Evolutionary conservation across 148 eudicot species (phyloP).

Genomic region (Cornus suecica): DNA sequence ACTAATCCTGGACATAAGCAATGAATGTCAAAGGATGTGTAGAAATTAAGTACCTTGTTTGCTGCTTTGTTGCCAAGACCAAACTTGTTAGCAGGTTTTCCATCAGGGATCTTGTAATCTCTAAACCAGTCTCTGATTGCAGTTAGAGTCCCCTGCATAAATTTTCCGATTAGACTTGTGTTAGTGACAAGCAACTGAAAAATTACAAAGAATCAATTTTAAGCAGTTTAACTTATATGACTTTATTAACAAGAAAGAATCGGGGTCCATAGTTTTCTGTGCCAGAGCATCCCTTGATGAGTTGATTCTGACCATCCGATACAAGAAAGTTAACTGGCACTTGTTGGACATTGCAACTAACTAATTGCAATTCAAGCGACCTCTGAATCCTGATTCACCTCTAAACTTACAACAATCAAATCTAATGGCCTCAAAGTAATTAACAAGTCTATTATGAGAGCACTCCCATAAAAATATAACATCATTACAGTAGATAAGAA

Average conservation of each 20-base stretch:
- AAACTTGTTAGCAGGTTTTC: slow-evolving; percentile 95
- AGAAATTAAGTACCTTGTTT: slow-evolving; percentile 55
- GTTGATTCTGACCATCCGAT: neutral
- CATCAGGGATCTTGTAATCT: slow-evolving; percentile 97
- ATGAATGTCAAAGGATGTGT: neutral
- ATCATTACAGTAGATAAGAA: no score
- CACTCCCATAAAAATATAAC: no score
- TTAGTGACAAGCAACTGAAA: neutral
- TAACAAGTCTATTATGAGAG: no score
- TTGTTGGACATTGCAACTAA: no score
- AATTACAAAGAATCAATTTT: neutral
- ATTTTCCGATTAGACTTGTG: no score
- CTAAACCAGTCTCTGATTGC: slow-evolving; percentile 99
- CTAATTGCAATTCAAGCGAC: neutral
- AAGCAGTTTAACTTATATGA: neutral
- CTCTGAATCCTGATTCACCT: no score
- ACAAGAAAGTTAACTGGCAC: no score
- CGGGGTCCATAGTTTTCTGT: neutral
- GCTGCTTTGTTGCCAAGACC: slow-evolving; percentile 95
- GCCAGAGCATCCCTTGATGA: neutral
- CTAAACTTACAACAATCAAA: no score
- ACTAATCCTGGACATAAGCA: neutral
- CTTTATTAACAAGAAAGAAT: neutral
- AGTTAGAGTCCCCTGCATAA: slow-evolving; percentile 78
- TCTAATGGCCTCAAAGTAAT: no score